Base-by-base conservation (phyloP, 768 basidiomycete genomes). In the Rhizopogon vesiculosus region DNA sequence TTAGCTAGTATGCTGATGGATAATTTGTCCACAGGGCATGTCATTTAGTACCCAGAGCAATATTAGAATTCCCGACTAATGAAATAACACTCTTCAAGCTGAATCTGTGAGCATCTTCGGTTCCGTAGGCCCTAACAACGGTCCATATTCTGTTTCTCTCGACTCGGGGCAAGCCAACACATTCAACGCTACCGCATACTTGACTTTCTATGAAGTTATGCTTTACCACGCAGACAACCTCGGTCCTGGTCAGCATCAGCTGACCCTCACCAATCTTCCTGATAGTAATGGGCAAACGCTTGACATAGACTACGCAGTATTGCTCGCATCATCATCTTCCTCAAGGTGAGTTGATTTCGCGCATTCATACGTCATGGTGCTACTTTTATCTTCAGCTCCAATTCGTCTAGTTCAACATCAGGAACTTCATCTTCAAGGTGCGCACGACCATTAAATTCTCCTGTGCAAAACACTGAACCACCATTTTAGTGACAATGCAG, bases 91-190 rank as follows among this genome's bases (percentile, higher is more conserved):
- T 38, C 25, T 3, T 39, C 9, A 38, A 75, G 80, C 78, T 42
- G 74, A 75, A 56, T 76, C 72, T 12, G 70, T 81, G n/a, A 74
- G 73, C 0, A 48, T 81, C 7, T 80, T 74, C 50, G 77, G 79
- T 16, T 68, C 78, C 9, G 68, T 75, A 1, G 69, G 74, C 18
- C 72, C 74, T 18, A 54, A 58, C 3, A 68, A 67, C 33, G 66
- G 72, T 19, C 63, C 65, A 4, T 78, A 75, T 55, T 60, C 63
- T 0, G 71, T 73, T 19, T 65, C 72, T 55, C 29, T 78, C 44
- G 74, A 76, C 44, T 66, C 67, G 18, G 70, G 62, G 4, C 28
- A 58, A 16, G 6, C 18, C 8, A 22, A 3, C 28, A 8, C 25
- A 45, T 45, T 52, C 40, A 56, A 41, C 45, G 61, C 43, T 39